Conservation (phyloP, 2,329 filamentous ascomycete genomes). For the Pyrenochaeta sp. region DNA sequence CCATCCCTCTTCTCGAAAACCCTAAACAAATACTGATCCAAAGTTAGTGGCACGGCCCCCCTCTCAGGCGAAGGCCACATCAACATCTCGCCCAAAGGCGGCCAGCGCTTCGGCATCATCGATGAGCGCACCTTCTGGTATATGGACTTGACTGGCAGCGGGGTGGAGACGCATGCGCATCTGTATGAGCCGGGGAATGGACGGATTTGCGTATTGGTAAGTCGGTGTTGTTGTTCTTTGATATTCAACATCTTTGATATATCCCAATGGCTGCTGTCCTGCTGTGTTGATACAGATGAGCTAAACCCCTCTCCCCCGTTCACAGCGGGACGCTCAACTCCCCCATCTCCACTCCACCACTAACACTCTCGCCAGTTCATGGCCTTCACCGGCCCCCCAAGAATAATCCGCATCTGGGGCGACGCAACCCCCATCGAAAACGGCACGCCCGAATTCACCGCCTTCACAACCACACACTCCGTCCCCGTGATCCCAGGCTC, state of each 20-base stretch:
- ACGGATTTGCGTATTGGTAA: slow-evolving; percentile 48
- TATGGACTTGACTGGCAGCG: slow-evolving; percentile 53
- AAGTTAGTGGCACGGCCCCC: slow-evolving; percentile 48
- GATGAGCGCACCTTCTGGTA: slow-evolving; percentile 50
- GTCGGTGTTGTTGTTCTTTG: too few relatives aligned
- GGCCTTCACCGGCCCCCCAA: slow-evolving; percentile 52
- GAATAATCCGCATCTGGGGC: slow-evolving; percentile 55
- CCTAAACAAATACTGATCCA: background rate
- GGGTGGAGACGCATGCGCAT: slow-evolving; percentile 55
- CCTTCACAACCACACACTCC: slow-evolving; percentile 42
- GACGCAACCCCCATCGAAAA: slow-evolving; percentile 48
- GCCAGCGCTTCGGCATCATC: slow-evolving; percentile 48
- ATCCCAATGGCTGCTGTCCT: too few relatives aligned
- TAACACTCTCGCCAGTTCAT: slow-evolving; percentile 39
- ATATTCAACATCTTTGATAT: too few relatives aligned
- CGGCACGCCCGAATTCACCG: slow-evolving; percentile 42
- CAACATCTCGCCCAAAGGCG: slow-evolving; percentile 57
- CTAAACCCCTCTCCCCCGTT: too few relatives aligned
- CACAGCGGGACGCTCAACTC: too few relatives aligned
- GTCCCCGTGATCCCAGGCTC: slow-evolving; percentile 48
- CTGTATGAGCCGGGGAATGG: slow-evolving; percentile 53
- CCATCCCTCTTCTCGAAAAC: background rate
- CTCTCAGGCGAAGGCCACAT: slow-evolving; percentile 52
- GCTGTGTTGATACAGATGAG: too few relatives aligned
- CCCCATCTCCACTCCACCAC: background rate